Percentiles rank a stretch among this genome's conserved stretches.
phyloP scores from a whole-genome alignment of 2,329 filamentous ascomycete species.

The Penicillium frequentans region DNA sequence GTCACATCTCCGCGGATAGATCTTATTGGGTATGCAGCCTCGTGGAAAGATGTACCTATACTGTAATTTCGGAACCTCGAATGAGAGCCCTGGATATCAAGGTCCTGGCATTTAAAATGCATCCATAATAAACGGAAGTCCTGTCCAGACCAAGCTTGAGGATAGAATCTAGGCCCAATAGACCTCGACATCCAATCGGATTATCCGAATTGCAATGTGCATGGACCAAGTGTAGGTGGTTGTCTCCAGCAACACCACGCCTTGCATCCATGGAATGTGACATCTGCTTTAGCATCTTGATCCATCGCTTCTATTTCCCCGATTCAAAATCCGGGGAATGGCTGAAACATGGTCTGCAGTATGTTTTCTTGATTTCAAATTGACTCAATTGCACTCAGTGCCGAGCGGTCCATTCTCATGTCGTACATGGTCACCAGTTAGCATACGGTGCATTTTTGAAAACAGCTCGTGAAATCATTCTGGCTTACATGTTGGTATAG shows the following conservation, averaged over 20 bases:
- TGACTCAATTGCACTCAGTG: background rate
- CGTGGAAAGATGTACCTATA: background rate
- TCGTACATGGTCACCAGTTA: background rate
- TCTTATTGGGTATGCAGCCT: background rate
- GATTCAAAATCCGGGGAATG: background rate
- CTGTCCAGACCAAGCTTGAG: background rate
- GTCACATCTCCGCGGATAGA: background rate
- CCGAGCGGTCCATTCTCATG: background rate
- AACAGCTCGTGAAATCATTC: background rate
- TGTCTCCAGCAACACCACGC: background rate
- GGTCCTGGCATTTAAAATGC: background rate
- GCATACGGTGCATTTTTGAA: background rate
- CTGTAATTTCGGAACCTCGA: no score
- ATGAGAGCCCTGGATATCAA: background rate
- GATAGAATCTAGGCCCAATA: background rate
- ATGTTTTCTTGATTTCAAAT: background rate
- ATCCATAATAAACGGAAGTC: background rate
- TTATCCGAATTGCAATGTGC: background rate
- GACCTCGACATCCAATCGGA: background rate
- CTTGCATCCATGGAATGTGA: background rate
- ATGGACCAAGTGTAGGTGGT: background rate
- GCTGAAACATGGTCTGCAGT: background rate
- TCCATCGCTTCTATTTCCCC: background rate
- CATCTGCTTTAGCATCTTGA: background rate
- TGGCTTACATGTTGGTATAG: background rate